Base-by-base conservation (phyloP, 371 early-diverging fungal species). In the Mucor lusitanicus region DNA sequence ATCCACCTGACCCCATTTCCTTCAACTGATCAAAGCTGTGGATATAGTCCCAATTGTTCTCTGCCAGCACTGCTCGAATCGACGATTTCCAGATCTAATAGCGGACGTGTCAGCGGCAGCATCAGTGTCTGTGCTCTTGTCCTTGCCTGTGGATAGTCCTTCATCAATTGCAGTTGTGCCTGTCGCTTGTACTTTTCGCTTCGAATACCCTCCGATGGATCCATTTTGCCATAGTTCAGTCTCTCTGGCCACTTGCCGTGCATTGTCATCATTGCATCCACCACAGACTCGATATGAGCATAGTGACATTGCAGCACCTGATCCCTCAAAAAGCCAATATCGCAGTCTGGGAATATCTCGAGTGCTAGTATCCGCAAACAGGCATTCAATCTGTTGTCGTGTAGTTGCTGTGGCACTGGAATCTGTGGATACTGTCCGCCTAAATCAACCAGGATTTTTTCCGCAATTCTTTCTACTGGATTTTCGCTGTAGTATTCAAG, bases 21-120 rank as follows among this genome's bases (percentile, higher is more conserved):
- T 65, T 64, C 6, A 88, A 59, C 27, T 77, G 78, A 23, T 75
- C 73, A 62, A 72, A 70, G 17, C 80, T 81, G 15, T 73, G 64
- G 9, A 79, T 3, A 64, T 81, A 88, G 61, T 85, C 84, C 79
- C 77, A 81, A 56, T 85, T 81, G 67, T 85, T 82, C 44, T 88
- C 88, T 13, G 87, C 86, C 50, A 88, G 59, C 11, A 86, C 82
- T 2, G 87, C 87, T 69, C 76, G 69, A 50, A 88, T 78, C 11
- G 87, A 80, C 4, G 87, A 85, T 63, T 77, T 83, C 80, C 85
- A 86, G 12, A 81, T 69, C 78, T 70, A 40, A 4, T 13, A 3
- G 11, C 37, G 37, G 13, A 17, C 32, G 3, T 19, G 3, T 55
- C 0, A 15, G 13, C 7, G 13, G 12, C 25, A 23, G 27, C 8